phyloP scores from a whole-genome alignment of 768 basidiomycete genomes.

The Phallus indusiatus region DNA sequence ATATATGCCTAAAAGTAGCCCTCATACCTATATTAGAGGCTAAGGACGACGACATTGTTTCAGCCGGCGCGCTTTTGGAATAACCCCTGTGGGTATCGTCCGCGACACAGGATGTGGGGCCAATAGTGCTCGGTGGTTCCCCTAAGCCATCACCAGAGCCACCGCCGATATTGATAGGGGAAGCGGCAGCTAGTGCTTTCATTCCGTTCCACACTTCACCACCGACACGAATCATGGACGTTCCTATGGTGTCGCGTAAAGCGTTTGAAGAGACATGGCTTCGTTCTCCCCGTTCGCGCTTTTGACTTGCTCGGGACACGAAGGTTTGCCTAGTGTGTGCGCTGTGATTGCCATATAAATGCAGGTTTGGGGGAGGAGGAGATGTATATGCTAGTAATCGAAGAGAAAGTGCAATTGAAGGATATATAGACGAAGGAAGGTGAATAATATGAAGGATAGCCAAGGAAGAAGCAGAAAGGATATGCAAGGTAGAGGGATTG shows the following conservation, averaged over 20 bases:
- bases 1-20: not conserved
- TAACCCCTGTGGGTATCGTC: conserved; percentile 20
- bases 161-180: conserved; percentile 6
- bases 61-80: conserved; percentile 55
- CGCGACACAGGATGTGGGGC: conserved; percentile 10
- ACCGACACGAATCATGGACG: conserved; percentile 46
- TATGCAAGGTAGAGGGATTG: conserved; percentile 42
- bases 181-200: conserved; percentile 46
- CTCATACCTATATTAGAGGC: conserved; percentile 1
- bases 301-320: conserved; percentile 10
- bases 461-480: conserved; percentile 49
- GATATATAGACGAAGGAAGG: conserved; percentile 19
- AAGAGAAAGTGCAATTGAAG: conserved; percentile 50
- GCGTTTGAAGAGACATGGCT: conserved; percentile 42
- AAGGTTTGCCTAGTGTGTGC: conserved; percentile 17
- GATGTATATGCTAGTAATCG: conserved; percentile 56
- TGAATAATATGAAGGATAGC: conserved; percentile 41
- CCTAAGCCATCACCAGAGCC: conserved; percentile 7
- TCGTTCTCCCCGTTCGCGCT: not conserved
- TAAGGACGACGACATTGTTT: conserved; percentile 12
- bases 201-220: conserved; percentile 55
- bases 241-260: conserved; percentile 10
- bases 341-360: conserved; percentile 10
- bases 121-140: conserved; percentile 12
- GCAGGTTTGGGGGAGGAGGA: conserved; percentile 19